Percentiles rank a stretch among this genome's conserved stretches.
phyloP scores from a whole-genome alignment of 2,329 filamentous ascomycete genomes.

The Penicillium italicum region DNA sequence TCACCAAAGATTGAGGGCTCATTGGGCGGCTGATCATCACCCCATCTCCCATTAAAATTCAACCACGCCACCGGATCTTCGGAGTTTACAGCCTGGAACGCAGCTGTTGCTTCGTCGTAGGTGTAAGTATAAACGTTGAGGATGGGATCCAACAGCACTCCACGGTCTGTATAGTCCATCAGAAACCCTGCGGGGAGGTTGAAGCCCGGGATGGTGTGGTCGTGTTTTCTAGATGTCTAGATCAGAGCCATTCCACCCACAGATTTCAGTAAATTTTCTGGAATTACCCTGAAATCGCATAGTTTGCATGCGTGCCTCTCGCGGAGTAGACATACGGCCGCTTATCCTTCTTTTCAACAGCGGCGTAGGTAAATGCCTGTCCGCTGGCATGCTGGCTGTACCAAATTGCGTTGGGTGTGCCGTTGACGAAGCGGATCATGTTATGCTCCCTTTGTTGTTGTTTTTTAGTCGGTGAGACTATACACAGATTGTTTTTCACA shows the following conservation, averaged over 20 bases:
- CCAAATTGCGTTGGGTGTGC: constrained; percentile 56
- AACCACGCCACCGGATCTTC: constrained; percentile 53
- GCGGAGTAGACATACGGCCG: constrained; percentile 58
- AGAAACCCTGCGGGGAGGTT: constrained; percentile 54
- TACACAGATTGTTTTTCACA: not conserved
- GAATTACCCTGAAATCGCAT: constrained; percentile 55
- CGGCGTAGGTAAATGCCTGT: constrained; percentile 59
- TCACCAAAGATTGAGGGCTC: constrained; percentile 52
- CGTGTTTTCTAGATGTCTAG: constrained; percentile 47
- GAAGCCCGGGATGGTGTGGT: constrained; percentile 60
- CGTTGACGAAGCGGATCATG: constrained; percentile 62
- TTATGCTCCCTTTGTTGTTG: constrained; percentile 57
- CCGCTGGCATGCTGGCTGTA: constrained; percentile 62
- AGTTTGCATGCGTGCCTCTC: constrained; percentile 63
- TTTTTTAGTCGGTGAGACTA: not conserved
- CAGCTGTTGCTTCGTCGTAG: constrained; percentile 43
- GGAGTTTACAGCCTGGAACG: constrained; percentile 49
- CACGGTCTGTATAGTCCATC: constrained; percentile 54
- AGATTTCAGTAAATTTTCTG: no score
- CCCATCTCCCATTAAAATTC: constrained; percentile 58
- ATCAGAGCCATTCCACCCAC: not conserved
- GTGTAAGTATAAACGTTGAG: constrained; percentile 55
- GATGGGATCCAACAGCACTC: constrained; percentile 59
- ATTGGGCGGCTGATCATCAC: constrained; percentile 56
- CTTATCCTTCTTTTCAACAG: constrained; percentile 52